A percentile compares a stretch with the other conserved stretches of the same genome.
These are phyloP conservation scores for Fraxinus albicans DNA, from an alignment of 305 asterid genomes.

Conservation along the genomic window DNA sequence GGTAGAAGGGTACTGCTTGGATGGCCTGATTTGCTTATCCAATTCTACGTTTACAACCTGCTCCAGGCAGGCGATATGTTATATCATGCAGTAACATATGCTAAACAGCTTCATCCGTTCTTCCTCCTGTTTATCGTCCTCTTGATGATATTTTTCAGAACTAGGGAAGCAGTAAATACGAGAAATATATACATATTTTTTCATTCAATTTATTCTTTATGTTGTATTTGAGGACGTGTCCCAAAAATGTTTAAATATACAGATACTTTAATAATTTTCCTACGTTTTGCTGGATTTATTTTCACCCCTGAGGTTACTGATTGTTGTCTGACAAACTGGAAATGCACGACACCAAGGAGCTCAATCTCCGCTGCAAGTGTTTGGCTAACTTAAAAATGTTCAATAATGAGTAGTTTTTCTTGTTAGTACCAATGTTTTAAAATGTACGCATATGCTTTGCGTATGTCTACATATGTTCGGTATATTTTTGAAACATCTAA, in stretches of 20 bases:
- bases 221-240: conserved; percentile 12
- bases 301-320: not conserved
- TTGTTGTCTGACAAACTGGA: not conserved
- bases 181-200: conserved; percentile 1
- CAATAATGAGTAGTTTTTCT: not conserved
- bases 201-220: conserved; percentile 40
- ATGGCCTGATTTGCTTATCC: not conserved
- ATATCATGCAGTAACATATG: conserved; percentile 1
- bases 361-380: not conserved
- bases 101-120: conserved; percentile 6
- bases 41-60: not conserved
- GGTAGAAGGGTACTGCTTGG: not conserved
- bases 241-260: conserved; percentile 10
- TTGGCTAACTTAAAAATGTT: not conserved
- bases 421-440: not conserved
- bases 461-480: too few relatives aligned
- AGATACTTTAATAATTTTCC: conserved; percentile 21
- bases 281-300: not conserved
- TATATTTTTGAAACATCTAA: too few relatives aligned
- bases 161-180: conserved; percentile 24
- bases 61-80: not conserved
- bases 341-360: not conserved
- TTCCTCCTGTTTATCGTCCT: not conserved
- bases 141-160: not conserved
- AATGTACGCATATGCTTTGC: too few relatives aligned